Base-by-base conservation (phyloP, 2,329 filamentous ascomycete genomes). In the Talaromyces verruculosus region DNA sequence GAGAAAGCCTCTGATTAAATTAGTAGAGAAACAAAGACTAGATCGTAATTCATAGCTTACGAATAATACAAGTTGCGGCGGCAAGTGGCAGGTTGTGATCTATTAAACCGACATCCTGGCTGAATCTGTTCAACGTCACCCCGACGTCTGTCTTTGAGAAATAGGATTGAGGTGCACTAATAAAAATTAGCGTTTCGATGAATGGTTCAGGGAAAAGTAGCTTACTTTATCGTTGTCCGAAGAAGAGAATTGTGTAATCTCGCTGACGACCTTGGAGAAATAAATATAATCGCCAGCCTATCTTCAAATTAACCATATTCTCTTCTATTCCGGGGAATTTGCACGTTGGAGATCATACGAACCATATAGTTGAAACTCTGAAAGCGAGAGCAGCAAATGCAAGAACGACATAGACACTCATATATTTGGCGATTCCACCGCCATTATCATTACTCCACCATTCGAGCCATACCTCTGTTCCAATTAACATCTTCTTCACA, bases 241-340 rank as follows among this genome's bases (percentile, higher is more conserved):
- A 85, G 73, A 1, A 85, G 74, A 58, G 74, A 78, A 60, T 75
- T 74, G 66, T 86, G 84, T 65, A 86, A 82, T 49, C 69, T 76
- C 63, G 79, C 77, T 6, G 81, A 83, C 19, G 83, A 84, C 30
- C 78, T 79, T 3, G 84, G 83, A 80, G 85, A 84, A 5, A 75
- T 80, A 33, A 85, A 59, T 41, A 59, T 39, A 8, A 47, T 25
- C 19, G 45, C 45, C 19, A 22, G 11, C 45, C 45, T 47, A 22
- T 25, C 10, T 13, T 25, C 45, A 25, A 25, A 22, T 47, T 11
- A 47, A 19, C 45, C 8, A 25, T 47, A 1, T 13, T 13, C 45
- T 47, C 45, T 3, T 47, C 8, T 47, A 10, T 25, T 11, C 10
- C 6, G n/a, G 19, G 10, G n/a, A 47, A 5, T 25, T 47, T 47